These are phyloP conservation scores for Nicotiana sylvestris DNA, from an alignment of 257 asterid species.

Conservation along the genomic window DNA sequence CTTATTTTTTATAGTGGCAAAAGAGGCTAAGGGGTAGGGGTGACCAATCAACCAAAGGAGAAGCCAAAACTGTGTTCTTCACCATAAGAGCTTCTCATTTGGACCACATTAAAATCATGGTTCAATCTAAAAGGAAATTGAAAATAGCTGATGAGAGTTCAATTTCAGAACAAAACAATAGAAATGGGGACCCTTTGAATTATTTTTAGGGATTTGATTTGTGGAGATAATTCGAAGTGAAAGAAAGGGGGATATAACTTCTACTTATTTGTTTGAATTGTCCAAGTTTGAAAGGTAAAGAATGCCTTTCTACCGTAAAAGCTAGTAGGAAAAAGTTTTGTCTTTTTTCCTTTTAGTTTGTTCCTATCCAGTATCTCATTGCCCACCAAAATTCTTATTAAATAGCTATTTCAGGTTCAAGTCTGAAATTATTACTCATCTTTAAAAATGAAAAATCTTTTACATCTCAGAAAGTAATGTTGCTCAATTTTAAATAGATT, in stretches of 20 bases:
- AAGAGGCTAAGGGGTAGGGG: neutral
- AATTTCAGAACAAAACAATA: neutral
- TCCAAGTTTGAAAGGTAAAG: too few species aligned
- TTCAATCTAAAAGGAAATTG: neutral
- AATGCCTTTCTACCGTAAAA: too few species aligned
- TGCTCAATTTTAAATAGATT: too few species aligned
- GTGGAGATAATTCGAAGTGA: neutral
- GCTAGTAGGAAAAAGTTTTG: too few species aligned
- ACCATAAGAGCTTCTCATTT: neutral
- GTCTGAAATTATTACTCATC: too few species aligned
- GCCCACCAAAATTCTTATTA: too few species aligned
- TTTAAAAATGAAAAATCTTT: too few species aligned
- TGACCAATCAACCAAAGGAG: neutral
- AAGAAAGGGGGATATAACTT: neutral
- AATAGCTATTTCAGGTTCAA: too few species aligned
- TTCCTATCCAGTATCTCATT: too few species aligned
- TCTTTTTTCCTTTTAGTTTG: too few species aligned
- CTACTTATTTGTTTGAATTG: too few species aligned
- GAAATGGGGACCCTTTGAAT: constrained; percentile 2
- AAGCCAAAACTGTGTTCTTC: neutral
- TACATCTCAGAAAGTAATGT: too few species aligned
- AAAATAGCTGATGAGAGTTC: neutral
- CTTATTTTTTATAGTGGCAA: neutral
- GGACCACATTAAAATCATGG: constrained; percentile 7
- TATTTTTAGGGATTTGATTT: neutral